Evolutionary conservation across 2,329 filamentous ascomycete genomes (phyloP), one percentile per base, ranked within the genome.

Genomic region (Fusarium continuum): DNA sequence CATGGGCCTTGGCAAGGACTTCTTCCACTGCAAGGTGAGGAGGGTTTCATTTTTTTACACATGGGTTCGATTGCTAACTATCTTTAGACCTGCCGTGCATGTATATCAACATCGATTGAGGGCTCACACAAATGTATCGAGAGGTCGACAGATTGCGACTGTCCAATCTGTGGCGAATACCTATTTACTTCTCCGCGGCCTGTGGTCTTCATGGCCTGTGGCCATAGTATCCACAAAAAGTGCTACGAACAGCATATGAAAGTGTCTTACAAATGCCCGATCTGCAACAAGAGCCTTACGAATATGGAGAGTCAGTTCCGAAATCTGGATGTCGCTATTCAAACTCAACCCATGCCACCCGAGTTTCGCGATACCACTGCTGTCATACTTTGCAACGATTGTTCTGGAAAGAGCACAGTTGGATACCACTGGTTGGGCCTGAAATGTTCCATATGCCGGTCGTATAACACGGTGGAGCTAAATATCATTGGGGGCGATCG

Each of bases 241-340:
- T 99, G 95, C 77, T 95, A 96, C 72, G 87, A 91, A 39, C 87
- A 95, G 69, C 91, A 97, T 74, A 93, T 96, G 82, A 89, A 89
- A 70, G 88, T 88, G 4, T 96, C 93, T 6, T 99, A 98, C 80
- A 96, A 94, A 72, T 99, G 95, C 71, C 95, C 94, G 1, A 93
- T 97, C 43, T 99, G 95, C 83, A 96, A 90, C 79, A 96, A 95
- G 77, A 97, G 91, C 64, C 90, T 96, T n/a, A 87, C 92, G 66
- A 98, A 98, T 73, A 99, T 99, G 94, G 94, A 97, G 73, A 86
- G 91, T 31, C 91, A 96, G 69, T 99, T 98, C 79, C 88, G 92
- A 43, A 95, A 95, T 68, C 79, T 98, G 28, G 94, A 97, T 71
- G 86, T 93, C 47, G 89, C 92, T 44, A 97, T 99, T 58, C 85